Evolutionary conservation across 441 rosid species (phyloP), one percentile per base, ranked within the genome.

Genomic region (Gossypium davidsonii): DNA sequence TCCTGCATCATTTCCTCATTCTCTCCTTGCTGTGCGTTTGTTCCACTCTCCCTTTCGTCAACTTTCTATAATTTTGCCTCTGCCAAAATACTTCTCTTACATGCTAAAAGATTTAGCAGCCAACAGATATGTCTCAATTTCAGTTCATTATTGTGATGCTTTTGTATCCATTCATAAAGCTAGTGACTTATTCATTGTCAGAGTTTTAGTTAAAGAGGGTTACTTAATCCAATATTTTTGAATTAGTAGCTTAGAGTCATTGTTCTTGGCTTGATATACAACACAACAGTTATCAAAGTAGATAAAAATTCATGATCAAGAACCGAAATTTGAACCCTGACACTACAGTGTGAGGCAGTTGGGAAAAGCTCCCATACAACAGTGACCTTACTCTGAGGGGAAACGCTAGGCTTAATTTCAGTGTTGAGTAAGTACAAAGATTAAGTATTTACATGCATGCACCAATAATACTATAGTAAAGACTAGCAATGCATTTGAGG

Each of bases 21-120:
- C 75, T 65, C 73, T 7, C 21, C 0, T 52, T 14, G 9, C 63
- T 57, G 74, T 52, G 80, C 77, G 84, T 83, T 74, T 58, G 44
- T 63, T 74, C 79, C 83, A 85, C 80, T 74, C 77, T 66, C 78
- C 39, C 31, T 57, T 9, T 25, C 39, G 39, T 34, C 39, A 34
- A 34, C 44, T 15, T 61, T 34, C 53, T 48, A 48, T 48, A 3
- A 12, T 48, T 14, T 48, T 48, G 18, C 53, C 15, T 48, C 53
- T 14, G 53, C 53, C 18, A 48, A 48, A 48, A 48, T 48, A 14
- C 53, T 34, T 34, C 39, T 34, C 39, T 34, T 34, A 9, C n/a
- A 58, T 25, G 37, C 63, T 28, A 60, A 3, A 26, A 28, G 65
- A 12, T 26, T 60, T 60, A 78, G 72, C 78, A 71, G 64, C 59